A percentile compares a stretch with the other conserved stretches of the same genome.
These are phyloP conservation scores for Xerocomus spinulosus DNA, from an alignment of 768 basidiomycete genomes.

Conservation along the genomic window DNA sequence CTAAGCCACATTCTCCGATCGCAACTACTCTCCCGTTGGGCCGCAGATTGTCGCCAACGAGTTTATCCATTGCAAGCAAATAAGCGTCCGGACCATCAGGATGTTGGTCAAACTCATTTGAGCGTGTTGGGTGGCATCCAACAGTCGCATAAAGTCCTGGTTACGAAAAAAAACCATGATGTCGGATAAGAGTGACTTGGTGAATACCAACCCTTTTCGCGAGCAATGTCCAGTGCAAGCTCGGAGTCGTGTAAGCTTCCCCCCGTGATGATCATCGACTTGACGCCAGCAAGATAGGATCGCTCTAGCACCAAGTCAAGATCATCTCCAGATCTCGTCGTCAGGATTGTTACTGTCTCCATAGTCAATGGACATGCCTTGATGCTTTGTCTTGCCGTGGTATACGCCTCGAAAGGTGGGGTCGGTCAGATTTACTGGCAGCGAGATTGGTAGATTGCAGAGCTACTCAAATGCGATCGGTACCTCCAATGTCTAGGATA, in stretches of 20 bases:
- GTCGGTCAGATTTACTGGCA: conserved; percentile 50
- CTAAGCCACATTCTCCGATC: conserved; percentile 77
- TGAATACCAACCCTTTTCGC: conserved; percentile 41
- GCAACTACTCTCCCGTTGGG: conserved; percentile 62
- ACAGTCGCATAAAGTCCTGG: conserved; percentile 67
- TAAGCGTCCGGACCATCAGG: conserved; percentile 57
- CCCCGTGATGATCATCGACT: conserved; percentile 73
- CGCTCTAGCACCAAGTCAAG: conserved; percentile 54
- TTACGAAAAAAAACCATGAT: neutral
- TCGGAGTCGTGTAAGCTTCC: conserved; percentile 61
- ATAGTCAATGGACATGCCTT: conserved; percentile 32
- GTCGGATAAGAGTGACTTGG: neutral
- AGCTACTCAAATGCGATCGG: neutral
- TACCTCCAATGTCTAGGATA: conserved; percentile 39
- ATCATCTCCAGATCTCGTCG: conserved; percentile 45
- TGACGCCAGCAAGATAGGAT: conserved; percentile 55
- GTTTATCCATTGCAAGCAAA: conserved; percentile 49
- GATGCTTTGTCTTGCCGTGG: conserved; percentile 46
- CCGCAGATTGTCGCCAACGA: conserved; percentile 46
- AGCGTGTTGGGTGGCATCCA: conserved; percentile 78
- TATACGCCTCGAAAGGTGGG: conserved; percentile 52
- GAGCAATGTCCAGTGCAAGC: conserved; percentile 57
- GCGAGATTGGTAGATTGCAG: neutral
- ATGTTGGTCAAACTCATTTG: conserved; percentile 59
- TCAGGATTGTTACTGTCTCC: neutral